Evolutionary conservation across 306 rosid species (phyloP).

Genomic region (Ammopiptanthus mongolicus): DNA sequence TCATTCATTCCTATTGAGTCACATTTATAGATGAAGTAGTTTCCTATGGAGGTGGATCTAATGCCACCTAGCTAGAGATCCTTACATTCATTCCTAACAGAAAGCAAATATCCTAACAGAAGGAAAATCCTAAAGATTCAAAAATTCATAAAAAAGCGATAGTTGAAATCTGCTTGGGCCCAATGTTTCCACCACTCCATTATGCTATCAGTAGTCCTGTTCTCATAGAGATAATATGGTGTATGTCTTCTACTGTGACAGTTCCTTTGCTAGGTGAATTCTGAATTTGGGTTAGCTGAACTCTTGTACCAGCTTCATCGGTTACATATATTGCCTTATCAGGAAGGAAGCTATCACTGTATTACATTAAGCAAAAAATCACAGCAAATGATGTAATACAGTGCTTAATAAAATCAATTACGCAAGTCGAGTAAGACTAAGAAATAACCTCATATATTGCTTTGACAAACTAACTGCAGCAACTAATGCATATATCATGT

Average conservation of each 20-base stretch:
- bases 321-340: conserved; percentile 23
- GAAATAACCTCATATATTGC: conserved; percentile 5
- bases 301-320: conserved; percentile 14
- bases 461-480: conserved; percentile 13
- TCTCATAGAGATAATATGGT: conserved; percentile 19
- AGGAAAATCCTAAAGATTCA: too few relatives aligned
- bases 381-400: background rate
- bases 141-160: too few relatives aligned
- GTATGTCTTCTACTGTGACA: conserved; percentile 24
- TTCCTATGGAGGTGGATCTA: too few relatives aligned
- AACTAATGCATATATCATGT: background rate
- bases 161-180: too few relatives aligned
- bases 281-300: background rate
- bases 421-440: background rate
- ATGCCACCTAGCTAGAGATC: too few relatives aligned
- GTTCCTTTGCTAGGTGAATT: background rate
- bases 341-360: conserved; percentile 11
- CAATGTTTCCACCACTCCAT: too few relatives aligned
- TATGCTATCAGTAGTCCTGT: too few relatives aligned
- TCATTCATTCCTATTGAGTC: too few relatives aligned
- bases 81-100: too few relatives aligned
- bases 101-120: too few relatives aligned
- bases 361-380: background rate
- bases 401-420: too few relatives aligned
- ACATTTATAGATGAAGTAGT: too few relatives aligned